These are phyloP conservation scores for Pseudocercospora fuligena DNA, from an alignment of 2,329 filamentous ascomycete species.

Conservation along the genomic window DNA sequence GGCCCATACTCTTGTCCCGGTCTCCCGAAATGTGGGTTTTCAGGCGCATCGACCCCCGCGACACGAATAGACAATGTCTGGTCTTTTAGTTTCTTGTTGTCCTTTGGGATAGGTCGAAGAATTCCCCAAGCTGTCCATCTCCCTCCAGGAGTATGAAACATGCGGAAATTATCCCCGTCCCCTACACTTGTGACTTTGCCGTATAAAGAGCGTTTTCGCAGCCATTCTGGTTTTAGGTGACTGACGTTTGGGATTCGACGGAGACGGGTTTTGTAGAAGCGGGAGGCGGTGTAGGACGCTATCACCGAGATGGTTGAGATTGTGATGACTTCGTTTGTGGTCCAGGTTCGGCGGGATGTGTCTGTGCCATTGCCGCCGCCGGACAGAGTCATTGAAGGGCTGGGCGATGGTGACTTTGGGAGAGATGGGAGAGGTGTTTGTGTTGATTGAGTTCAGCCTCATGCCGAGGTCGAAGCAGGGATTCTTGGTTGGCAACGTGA, in stretches of 20 bases:
- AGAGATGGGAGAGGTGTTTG: background rate
- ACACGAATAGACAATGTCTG: slow-evolving; percentile 82
- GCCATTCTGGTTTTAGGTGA: slow-evolving; percentile 75
- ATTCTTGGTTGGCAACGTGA: background rate
- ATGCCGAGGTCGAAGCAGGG: slow-evolving; percentile 1
- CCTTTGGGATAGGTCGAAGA: slow-evolving; percentile 28
- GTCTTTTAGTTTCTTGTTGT: slow-evolving; percentile 30
- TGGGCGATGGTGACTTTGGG: background rate
- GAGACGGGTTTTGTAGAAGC: slow-evolving; percentile 72
- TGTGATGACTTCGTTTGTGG: slow-evolving; percentile 4
- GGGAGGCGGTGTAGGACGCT: slow-evolving; percentile 27
- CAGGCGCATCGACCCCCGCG: slow-evolving; percentile 91
- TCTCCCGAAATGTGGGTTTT: slow-evolving; percentile 88
- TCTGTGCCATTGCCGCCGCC: background rate
- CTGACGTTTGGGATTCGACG: slow-evolving; percentile 80
- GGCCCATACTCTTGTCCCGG: slow-evolving; percentile 81
- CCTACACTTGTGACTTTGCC: slow-evolving; percentile 91
- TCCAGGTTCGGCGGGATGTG: background rate
- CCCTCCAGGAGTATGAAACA: slow-evolving; percentile 95
- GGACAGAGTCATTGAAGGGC: slow-evolving; percentile 4
- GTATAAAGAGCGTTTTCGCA: slow-evolving; percentile 76
- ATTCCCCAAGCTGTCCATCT: slow-evolving; percentile 82
- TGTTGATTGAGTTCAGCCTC: slow-evolving; percentile 7
- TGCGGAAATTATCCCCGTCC: slow-evolving; percentile 92
- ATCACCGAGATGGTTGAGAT: slow-evolving; percentile 2